A percentile compares a stretch with the other conserved stretches of the same genome.
These are phyloP conservation scores for Macadamia integrifolia DNA, from an alignment of 164 flowering plant species.

Conservation along the genomic window DNA sequence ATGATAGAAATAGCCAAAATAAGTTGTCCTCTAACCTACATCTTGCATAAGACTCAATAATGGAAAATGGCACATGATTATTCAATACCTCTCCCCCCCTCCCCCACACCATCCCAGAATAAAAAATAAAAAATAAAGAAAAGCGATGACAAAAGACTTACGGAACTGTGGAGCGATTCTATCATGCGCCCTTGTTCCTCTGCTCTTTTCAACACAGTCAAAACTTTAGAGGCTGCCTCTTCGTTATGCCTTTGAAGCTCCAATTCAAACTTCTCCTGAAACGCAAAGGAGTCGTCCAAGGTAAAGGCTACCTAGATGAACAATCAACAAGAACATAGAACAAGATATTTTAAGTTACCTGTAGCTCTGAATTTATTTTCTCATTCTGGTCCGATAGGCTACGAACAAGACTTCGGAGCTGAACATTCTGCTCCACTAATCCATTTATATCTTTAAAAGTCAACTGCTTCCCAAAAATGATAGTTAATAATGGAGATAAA, in stretches of 20 bases:
- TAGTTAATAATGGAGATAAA: neutral
- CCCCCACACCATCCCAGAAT: too few relatives aligned
- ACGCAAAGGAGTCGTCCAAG: neutral
- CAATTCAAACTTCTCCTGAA: conserved; percentile 60
- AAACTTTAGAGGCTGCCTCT: conserved; percentile 74
- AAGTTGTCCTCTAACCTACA: too few relatives aligned
- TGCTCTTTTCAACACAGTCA: conserved; percentile 64
- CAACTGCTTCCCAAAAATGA: conserved; percentile 38
- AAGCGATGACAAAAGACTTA: conserved; percentile 23
- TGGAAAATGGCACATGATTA: too few relatives aligned
- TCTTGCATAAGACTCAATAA: too few relatives aligned
- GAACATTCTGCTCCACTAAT: conserved; percentile 92
- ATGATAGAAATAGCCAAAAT: too few relatives aligned
- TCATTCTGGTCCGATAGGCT: conserved; percentile 67
- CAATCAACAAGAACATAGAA: neutral
- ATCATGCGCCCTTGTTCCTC: conserved; percentile 88
- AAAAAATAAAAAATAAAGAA: neutral
- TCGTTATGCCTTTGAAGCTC: conserved; percentile 62
- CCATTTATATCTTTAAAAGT: conserved; percentile 84
- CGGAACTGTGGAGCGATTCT: conserved; percentile 86
- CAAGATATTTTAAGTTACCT: conserved; percentile 29
- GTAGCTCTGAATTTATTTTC: conserved; percentile 47
- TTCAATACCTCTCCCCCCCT: too few relatives aligned
- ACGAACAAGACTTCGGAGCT: conserved; percentile 78
- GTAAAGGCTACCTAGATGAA: neutral